A percentile compares a stretch with the other conserved stretches of the same genome.
phyloP scores from a whole-genome alignment of 108 stramenopile species.

The Pseudonitzschia multistriata region DNA sequence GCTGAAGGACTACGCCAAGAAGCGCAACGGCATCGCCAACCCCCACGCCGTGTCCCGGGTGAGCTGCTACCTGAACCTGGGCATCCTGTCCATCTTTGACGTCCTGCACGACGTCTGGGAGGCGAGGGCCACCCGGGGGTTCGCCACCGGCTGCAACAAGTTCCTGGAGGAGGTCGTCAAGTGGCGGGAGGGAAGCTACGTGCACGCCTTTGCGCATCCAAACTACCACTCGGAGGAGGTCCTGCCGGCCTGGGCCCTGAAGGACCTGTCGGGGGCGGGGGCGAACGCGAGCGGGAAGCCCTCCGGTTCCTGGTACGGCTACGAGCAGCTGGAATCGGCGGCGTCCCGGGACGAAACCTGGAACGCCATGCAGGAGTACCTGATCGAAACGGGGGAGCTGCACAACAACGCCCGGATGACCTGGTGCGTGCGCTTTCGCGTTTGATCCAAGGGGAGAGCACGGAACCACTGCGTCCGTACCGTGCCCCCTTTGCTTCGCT shows the following conservation, averaged over 20 bases:
- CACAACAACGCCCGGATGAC: constrained; percentile 86
- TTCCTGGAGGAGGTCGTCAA: constrained; percentile 70
- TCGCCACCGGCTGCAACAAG: constrained; percentile 41
- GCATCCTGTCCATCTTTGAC: constrained; percentile 59
- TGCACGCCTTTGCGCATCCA: constrained; percentile 44
- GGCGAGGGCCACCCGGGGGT: constrained; percentile 10
- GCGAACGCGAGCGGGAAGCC: not conserved
- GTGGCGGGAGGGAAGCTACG: constrained; percentile 68
- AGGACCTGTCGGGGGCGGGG: not conserved
- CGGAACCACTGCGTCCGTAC: no score
- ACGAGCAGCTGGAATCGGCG: constrained; percentile 23
- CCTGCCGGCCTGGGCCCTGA: constrained; percentile 43
- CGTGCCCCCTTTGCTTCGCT: no score
- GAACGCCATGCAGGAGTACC: constrained; percentile 73
- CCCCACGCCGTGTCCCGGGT: constrained; percentile 65
- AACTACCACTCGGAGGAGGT: constrained; percentile 33
- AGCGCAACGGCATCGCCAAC: constrained; percentile 41
- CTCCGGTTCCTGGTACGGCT: not conserved
- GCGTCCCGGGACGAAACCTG: constrained; percentile 45
- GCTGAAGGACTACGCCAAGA: constrained; percentile 47
- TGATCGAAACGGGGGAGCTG: constrained; percentile 65
- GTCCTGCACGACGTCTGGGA: constrained; percentile 48
- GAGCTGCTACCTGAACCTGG: constrained; percentile 66
- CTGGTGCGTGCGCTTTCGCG: no score
- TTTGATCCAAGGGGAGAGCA: no score